These are phyloP conservation scores for Phytopythium montanum DNA, from an alignment of 352 stramenopile species.

Conservation along the genomic window DNA sequence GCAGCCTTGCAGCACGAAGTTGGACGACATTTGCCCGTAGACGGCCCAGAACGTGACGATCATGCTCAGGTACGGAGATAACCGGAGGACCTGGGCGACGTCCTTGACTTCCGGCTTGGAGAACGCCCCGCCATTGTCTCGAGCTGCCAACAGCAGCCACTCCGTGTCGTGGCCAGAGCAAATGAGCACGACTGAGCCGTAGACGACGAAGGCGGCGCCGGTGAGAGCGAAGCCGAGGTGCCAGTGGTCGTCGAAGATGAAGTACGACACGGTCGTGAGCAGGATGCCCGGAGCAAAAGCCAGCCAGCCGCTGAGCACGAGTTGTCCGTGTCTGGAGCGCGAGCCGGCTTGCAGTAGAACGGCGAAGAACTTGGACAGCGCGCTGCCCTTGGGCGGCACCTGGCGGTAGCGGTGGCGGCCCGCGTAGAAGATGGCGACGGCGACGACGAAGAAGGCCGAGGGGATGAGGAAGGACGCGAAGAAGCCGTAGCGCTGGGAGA, in stretches of 20 bases:
- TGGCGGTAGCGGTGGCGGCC: slow-evolving; percentile 60
- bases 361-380: slow-evolving; percentile 64
- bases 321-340: slow-evolving; percentile 48
- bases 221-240: slow-evolving; percentile 61
- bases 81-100: slow-evolving; percentile 67
- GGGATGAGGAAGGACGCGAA: slow-evolving; percentile 88
- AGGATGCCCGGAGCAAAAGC: slow-evolving; percentile 73
- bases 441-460: slow-evolving; percentile 73
- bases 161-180: slow-evolving; percentile 51
- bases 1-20: slow-evolving; percentile 86
- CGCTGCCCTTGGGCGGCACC: slow-evolving; percentile 73
- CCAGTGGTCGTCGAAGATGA: slow-evolving; percentile 49
- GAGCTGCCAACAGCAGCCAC: slow-evolving; percentile 51
- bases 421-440: slow-evolving; percentile 75
- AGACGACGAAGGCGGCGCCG: slow-evolving; percentile 49
- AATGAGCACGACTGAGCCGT: slow-evolving; percentile 70
- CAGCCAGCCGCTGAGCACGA: slow-evolving; percentile 72
- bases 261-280: slow-evolving; percentile 78
- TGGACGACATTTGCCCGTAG: slow-evolving; percentile 81
- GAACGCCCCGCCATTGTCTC: slow-evolving; percentile 54
- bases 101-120: slow-evolving; percentile 58
- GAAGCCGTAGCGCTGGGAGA: slow-evolving; percentile 82
- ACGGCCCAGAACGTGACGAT: slow-evolving; percentile 87
- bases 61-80: slow-evolving; percentile 78
- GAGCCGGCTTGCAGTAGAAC: slow-evolving; percentile 61